Conservation (phyloP, 352 stramenopile species). For the Peronospora farinosa region DNA sequence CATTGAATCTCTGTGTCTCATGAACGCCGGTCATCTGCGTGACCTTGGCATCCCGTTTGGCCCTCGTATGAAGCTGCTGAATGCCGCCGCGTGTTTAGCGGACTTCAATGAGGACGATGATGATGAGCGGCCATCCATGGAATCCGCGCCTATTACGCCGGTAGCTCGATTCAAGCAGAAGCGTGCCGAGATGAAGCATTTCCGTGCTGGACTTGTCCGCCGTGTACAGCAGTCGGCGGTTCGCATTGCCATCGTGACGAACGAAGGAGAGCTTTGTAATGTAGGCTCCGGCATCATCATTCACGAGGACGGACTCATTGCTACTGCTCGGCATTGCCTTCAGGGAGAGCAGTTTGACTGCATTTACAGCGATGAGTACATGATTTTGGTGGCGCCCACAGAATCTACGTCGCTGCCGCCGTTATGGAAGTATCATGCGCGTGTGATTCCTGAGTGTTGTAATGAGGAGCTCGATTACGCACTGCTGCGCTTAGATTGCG, state of each 20-base stretch:
- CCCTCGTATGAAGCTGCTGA: slow-evolving; percentile 80
- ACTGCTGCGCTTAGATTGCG: slow-evolving; percentile 73
- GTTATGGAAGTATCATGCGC: slow-evolving; percentile 81
- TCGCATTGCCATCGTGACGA: slow-evolving; percentile 79
- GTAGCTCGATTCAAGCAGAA: slow-evolving; percentile 79
- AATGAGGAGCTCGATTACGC: slow-evolving; percentile 83
- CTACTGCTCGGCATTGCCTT: slow-evolving; percentile 72
- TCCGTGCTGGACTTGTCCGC: slow-evolving; percentile 74
- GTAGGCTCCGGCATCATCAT: slow-evolving; percentile 84
- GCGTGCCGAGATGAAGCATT: slow-evolving; percentile 80
- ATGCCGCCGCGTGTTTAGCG: slow-evolving; percentile 71
- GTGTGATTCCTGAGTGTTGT: slow-evolving; percentile 74
- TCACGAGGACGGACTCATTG: slow-evolving; percentile 71
- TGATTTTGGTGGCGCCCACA: slow-evolving; percentile 79
- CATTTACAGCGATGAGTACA: slow-evolving; percentile 84
- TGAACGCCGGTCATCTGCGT: slow-evolving; percentile 79
- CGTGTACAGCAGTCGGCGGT: slow-evolving; percentile 82
- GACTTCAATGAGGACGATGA: slow-evolving; percentile 82
- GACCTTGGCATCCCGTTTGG: slow-evolving; percentile 81
- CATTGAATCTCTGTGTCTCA: slow-evolving; percentile 80
- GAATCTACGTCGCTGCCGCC: slow-evolving; percentile 74
- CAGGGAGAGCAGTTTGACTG: slow-evolving; percentile 84
- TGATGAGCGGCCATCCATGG: slow-evolving; percentile 61
- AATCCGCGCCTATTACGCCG: slow-evolving; percentile 56
- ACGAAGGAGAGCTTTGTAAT: slow-evolving; percentile 80